A percentile compares a stretch with the other conserved stretches of the same genome.
phyloP scores from a whole-genome alignment of 78 protist genomes.

The Dictyostelium brefeldianum region DNA sequence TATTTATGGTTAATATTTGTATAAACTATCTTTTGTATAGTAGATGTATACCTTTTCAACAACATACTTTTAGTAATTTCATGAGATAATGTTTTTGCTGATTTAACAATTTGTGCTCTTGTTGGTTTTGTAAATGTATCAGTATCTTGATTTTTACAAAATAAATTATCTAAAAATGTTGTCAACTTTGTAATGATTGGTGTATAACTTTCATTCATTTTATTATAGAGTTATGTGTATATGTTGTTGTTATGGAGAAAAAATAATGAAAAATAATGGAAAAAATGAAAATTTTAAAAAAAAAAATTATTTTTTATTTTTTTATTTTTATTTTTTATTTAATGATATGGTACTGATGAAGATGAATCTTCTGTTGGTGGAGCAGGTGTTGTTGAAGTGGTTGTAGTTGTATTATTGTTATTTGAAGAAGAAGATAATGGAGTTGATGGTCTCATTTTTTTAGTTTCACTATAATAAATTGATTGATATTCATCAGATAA shows the following conservation, averaged over 20 bases:
- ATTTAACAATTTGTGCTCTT: slow-evolving; percentile 34
- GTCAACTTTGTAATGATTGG: not conserved
- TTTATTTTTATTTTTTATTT: not conserved
- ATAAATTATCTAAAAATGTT: slow-evolving; percentile 9
- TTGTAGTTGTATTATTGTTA: not conserved
- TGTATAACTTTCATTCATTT: slow-evolving; percentile 1
- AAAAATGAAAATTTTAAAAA: not conserved
- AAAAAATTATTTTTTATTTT: not conserved
- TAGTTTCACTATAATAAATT: slow-evolving; percentile 30
- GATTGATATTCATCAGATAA: slow-evolving; percentile 65
- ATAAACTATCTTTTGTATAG: not conserved
- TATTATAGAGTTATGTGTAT: not conserved
- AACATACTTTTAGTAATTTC: slow-evolving; percentile 55
- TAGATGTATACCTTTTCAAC: too few species aligned
- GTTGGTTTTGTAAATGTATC: slow-evolving; percentile 52
- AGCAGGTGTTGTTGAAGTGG: not conserved
- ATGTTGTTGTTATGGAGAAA: not conserved
- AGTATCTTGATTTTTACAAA: slow-evolving; percentile 4
- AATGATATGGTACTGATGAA: slow-evolving; percentile 3
- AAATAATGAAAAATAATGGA: not conserved
- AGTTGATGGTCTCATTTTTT: not conserved
- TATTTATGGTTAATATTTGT: not conserved
- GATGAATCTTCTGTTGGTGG: not conserved
- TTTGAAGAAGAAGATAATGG: not conserved
- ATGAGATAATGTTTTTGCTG: slow-evolving; percentile 65